These are phyloP conservation scores for Rhizoctonia solani DNA, from an alignment of 1,284 basidiomycete genomes.

Conservation along the genomic window DNA sequence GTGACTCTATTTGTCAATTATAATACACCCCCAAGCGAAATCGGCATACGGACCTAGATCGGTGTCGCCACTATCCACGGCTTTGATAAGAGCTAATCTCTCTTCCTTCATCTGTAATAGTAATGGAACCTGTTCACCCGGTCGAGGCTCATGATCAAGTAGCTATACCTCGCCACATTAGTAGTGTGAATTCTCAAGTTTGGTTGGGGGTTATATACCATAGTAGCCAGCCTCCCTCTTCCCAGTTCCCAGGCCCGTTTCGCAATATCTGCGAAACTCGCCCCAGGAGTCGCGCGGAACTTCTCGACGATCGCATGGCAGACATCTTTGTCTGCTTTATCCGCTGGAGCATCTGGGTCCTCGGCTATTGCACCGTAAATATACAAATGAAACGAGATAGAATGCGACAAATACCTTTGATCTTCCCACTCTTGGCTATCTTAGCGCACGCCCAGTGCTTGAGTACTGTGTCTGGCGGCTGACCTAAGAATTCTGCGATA, in stretches of 20 bases:
- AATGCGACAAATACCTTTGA: conserved; percentile 33
- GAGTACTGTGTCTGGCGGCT: conserved; percentile 85
- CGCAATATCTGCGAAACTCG: conserved; percentile 95
- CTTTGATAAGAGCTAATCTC: conserved; percentile 83
- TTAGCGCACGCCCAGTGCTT: conserved; percentile 97
- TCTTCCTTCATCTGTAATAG: conserved; percentile 95
- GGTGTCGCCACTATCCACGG: conserved; percentile 93
- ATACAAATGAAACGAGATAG: not conserved
- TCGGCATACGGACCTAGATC: conserved; percentile 73
- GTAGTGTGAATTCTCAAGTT: not conserved
- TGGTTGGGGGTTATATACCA: conserved; percentile 53
- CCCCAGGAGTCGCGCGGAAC: conserved; percentile 66
- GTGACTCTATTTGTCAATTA: conserved; percentile 29
- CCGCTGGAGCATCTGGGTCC: conserved; percentile 53
- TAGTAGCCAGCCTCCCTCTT: conserved; percentile 81
- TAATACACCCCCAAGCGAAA: too few relatives aligned
- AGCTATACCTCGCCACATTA: conserved; percentile 55
- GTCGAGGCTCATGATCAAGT: conserved; percentile 87
- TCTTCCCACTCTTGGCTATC: conserved; percentile 54
- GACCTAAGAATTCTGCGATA: conserved; percentile 81
- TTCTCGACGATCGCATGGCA: conserved; percentile 86
- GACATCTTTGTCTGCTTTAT: conserved; percentile 72
- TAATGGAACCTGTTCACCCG: conserved; percentile 92
- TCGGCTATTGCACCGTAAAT: conserved; percentile 44
- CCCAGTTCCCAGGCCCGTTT: conserved; percentile 93